Conservation (phyloP, 139 green algal species). For the Marvania coccoides region DNA sequence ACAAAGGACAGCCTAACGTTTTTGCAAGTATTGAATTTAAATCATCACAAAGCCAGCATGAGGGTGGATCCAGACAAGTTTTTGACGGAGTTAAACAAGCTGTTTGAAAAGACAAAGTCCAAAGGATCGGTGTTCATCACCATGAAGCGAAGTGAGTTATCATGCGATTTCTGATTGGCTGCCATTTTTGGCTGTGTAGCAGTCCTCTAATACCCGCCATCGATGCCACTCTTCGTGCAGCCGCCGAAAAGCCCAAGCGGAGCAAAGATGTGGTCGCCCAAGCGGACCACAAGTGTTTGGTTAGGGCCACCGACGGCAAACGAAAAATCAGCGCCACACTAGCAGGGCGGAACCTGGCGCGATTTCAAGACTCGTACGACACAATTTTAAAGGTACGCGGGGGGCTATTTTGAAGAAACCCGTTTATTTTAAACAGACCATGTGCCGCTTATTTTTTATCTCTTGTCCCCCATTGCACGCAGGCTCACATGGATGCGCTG, state of each 20-base stretch:
- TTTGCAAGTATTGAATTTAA: too few species aligned
- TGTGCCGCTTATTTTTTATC: neutral
- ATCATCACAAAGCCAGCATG: too few species aligned
- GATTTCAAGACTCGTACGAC: constrained; percentile 51
- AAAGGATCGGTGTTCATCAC: constrained; percentile 57
- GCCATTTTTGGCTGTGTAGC: neutral
- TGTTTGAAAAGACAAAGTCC: constrained; percentile 58
- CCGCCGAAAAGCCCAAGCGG: constrained; percentile 16
- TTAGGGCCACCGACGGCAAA: constrained; percentile 73
- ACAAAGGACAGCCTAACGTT: too few species aligned
- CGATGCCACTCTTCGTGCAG: neutral
- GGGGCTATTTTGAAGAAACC: neutral
- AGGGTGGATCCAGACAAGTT: constrained; percentile 62
- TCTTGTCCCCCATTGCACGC: neutral
- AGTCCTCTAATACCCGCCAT: neutral
- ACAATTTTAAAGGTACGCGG: constrained; percentile 52
- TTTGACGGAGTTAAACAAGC: constrained; percentile 62
- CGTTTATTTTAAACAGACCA: neutral
- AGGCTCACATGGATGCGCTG: constrained; percentile 54
- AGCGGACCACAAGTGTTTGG: constrained; percentile 51
- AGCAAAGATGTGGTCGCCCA: constrained; percentile 13
- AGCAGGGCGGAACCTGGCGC: constrained; percentile 31
- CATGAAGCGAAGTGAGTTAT: constrained; percentile 54
- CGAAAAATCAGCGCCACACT: constrained; percentile 66
- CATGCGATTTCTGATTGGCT: neutral